Base-by-base conservation (phyloP, 139 green algal species). In the Chlorella sp. region DNA sequence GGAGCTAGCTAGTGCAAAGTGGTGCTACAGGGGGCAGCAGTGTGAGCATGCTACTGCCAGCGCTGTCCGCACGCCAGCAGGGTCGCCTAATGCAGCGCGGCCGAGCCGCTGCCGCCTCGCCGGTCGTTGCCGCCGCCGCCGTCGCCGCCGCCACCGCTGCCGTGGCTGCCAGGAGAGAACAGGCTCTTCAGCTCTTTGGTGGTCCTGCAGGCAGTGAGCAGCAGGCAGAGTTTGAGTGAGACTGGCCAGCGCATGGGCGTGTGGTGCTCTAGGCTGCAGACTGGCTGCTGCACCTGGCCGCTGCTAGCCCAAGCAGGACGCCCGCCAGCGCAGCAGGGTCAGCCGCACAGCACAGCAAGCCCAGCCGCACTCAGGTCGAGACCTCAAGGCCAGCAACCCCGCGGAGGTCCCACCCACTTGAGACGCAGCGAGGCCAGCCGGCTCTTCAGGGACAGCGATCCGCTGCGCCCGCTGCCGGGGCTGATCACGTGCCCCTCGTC, bases 101-200 rank as follows among this genome's bases (percentile, higher is more conserved):
- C 20, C 16, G 70, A 40, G 11, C 43, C 43, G 73, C 73, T 56
- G 43, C 30, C 13, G 44, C 44, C 73, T 11, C 51, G 51, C 51
- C 51, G 51, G 51, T 60, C 51, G 51, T 60, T 60, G 13, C 2
- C 76, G 56, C 36, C 32, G 44, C 73, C 46, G 48, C 73, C 19
- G 19, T 16, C 7, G 70, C 70, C 43, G 24, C 75, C 54, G 48
- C 75, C 36, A 3, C 16, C 51, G n/a, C 75, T 24, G 62, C 78
- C 78, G 62, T 43, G 43, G 76, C 54, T 30, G 41, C 62, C 65
- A 17, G 85, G 84, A 4, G 64, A 80, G 65, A 89, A 87, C 56
- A 89, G 76, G 26, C 67, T 70, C 26, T 87, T 84, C 46, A 89
- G 54, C 58, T 89, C 85, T 43, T 70, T 76, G 17, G 70, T 76